Base-by-base conservation (phyloP, 495 filamentous ascomycete genomes). In the Penicillium canariense region DNA sequence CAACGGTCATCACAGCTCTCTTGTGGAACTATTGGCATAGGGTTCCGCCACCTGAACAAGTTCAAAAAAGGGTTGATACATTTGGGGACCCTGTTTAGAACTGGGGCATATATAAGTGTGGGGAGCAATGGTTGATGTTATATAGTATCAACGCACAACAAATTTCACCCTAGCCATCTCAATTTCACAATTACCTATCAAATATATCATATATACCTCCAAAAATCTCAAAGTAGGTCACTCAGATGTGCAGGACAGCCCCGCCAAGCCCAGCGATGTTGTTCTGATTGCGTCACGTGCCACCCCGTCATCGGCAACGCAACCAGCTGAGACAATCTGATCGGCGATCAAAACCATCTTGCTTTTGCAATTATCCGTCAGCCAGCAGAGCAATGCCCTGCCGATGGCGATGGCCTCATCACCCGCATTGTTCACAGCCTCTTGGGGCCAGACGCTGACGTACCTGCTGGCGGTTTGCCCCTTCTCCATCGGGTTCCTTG, bases 401-500 rank as follows among this genome's bases (percentile, higher is more conserved):
- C 38, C 23, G 4, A 32, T 20, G 48, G 57, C 63, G 58, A 75
- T 71, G 74, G 59, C 71, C 43, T 67, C 61, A 38, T 64, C 59
- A 56, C 65, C 60, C 48, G 55, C 71, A 40, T 50, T 79, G 35
- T 82, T 85, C 62, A 84, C 82, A 18, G 84, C 89, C 30, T 89
- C 85, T 5, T 77, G 81, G 42, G 67, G 84, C 7, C 94, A 98
- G 67, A 87, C 87, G 2, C 68, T 82, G 36, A 89, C 91, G 14
- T 99, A 99, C 67, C 81, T 99, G 27, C 74, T 94, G 42, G 89
- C 84, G 53, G 89, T 97, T 58, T 91, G 90, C 45, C 86, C 96
- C 22, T 97, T 96, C 77, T 93, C 88, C 60, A 99, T 99, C 62
- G 87, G 89, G 30, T 96, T 97, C 75, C 84, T 99, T 50, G 94